Percentiles rank a stretch among this genome's conserved stretches.
phyloP scores from a whole-genome alignment of 1,139 yeast genomes.

The Tardiomyces digboiensis region DNA sequence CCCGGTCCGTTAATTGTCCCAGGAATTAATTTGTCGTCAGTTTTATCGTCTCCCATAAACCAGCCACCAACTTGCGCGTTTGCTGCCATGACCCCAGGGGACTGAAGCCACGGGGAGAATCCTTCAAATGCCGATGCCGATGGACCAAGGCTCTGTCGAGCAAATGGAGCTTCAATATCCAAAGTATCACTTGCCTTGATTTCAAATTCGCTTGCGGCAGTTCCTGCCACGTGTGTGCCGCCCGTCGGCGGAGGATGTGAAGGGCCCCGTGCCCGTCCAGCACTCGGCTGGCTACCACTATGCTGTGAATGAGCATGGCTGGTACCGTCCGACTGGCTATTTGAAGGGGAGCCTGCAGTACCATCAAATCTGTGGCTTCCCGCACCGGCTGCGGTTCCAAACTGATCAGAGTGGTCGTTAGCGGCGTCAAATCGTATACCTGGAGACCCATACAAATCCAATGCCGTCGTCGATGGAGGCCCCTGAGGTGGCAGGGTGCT shows the following conservation, averaged over 20 bases:
- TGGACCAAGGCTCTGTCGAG: background rate
- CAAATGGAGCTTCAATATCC: background rate
- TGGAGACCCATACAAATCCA: slow-evolving; percentile 1
- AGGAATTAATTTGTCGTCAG: background rate
- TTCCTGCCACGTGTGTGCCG: no score
- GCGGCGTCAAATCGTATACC: background rate
- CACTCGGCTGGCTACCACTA: no score
- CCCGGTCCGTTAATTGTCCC: no score
- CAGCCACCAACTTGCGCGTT: background rate
- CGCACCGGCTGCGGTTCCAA: no score
- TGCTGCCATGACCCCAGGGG: background rate
- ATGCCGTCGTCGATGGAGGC: slow-evolving; percentile 1
- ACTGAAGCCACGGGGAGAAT: background rate
- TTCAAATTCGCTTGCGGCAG: background rate
- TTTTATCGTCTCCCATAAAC: background rate
- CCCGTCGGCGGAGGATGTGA: no score
- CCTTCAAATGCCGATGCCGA: background rate
- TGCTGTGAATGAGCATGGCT: no score
- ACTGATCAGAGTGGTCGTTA: no score
- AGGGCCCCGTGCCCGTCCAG: no score
- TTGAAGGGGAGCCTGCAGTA: no score
- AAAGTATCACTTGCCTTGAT: no score
- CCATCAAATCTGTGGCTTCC: no score
- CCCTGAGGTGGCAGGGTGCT: background rate
- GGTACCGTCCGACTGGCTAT: no score